These are phyloP conservation scores for Cichorium intybus DNA, from an alignment of 140 eudicot species.

Conservation along the genomic window DNA sequence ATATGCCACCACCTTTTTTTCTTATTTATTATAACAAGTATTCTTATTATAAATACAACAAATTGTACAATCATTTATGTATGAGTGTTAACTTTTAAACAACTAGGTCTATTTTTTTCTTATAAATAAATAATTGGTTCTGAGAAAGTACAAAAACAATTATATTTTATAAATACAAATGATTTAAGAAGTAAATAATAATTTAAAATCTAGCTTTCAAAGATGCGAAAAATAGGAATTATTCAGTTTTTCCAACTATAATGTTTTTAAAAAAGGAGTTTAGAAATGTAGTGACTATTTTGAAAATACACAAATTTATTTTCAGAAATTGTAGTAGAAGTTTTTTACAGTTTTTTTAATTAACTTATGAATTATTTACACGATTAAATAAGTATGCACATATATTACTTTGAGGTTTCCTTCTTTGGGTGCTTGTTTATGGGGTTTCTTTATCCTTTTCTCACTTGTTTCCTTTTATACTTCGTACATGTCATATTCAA, in stretches of 20 bases:
- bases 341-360: neutral
- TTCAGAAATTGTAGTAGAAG: neutral
- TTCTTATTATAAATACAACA: slow-evolving; percentile 8
- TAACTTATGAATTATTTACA: neutral
- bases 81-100: slow-evolving; percentile 7
- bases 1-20: slow-evolving; percentile 17
- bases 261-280: neutral
- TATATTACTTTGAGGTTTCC: slow-evolving; percentile 1
- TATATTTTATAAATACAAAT: neutral
- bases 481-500: slow-evolving; percentile 23
- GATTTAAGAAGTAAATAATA: neutral
- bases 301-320: neutral
- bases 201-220: neutral
- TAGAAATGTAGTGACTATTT: neutral
- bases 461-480: slow-evolving; percentile 19
- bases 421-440: slow-evolving; percentile 23
- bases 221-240: neutral
- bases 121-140: neutral
- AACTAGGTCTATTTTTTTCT: neutral
- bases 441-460: slow-evolving; percentile 27
- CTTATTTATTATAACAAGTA: neutral
- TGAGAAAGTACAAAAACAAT: slow-evolving; percentile 7
- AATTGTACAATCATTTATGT: neutral
- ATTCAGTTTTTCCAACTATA: neutral
- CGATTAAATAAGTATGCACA: slow-evolving; percentile 10